Evolutionary conservation across 1,284 basidiomycete genomes (phyloP).

Genomic region (Cutaneotrichosporon spelunceum): DNA sequence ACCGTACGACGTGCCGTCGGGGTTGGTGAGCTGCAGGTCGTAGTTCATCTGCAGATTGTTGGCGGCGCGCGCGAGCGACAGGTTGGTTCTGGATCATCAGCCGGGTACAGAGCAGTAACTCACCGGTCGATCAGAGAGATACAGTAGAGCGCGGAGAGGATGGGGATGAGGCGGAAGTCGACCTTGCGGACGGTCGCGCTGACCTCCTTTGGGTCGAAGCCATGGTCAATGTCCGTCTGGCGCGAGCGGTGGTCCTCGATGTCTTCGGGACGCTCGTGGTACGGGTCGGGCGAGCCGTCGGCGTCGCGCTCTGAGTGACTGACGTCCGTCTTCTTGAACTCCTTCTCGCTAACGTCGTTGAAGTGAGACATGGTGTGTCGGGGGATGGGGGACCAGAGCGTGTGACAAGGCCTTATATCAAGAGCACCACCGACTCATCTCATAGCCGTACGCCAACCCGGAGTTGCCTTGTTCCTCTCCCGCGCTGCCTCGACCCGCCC

Average conservation of each 20-base stretch:
- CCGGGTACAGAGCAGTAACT: too few species aligned
- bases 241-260: slow-evolving; percentile 2
- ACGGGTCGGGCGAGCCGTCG: slow-evolving; percentile 2
- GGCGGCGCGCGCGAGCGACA: slow-evolving; percentile 25
- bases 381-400: background rate
- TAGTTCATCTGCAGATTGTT: slow-evolving; percentile 29
- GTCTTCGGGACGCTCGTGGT: background rate
- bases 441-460: too few species aligned
- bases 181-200: slow-evolving; percentile 18
- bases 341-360: slow-evolving; percentile 1
- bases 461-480: background rate
- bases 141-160: slow-evolving; percentile 20
- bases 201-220: slow-evolving; percentile 10
- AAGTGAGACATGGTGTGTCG: background rate
- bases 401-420: background rate
- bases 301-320: background rate
- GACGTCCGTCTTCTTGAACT: background rate
- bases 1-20: slow-evolving; percentile 27
- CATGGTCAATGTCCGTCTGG: slow-evolving; percentile 21
- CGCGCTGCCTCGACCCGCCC: background rate
- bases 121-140: slow-evolving; percentile 24
- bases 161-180: slow-evolving; percentile 23
- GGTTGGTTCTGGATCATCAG: slow-evolving; percentile 20
- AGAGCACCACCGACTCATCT: too few species aligned
- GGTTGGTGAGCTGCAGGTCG: slow-evolving; percentile 31